A percentile compares a stretch with the other conserved stretches of the same genome.
phyloP scores from a whole-genome alignment of 176 grass and related monocot species.

The Typha latifolia region DNA sequence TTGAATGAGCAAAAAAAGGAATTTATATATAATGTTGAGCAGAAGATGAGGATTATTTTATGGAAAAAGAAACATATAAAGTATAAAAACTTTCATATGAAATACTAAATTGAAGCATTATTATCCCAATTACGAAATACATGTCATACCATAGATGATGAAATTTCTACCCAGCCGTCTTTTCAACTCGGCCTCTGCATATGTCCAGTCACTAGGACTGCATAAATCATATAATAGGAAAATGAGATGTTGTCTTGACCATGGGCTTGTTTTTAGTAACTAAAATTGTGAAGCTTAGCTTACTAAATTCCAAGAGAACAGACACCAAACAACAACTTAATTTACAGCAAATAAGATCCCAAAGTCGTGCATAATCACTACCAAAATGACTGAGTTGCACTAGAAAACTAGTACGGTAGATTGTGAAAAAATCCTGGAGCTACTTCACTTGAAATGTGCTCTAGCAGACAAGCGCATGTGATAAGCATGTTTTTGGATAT shows the following conservation, averaged over 20 bases:
- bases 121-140: background rate
- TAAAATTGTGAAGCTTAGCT: slow-evolving; percentile 2
- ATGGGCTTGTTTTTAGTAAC: background rate
- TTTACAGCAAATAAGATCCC: background rate
- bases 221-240: slow-evolving; percentile 10
- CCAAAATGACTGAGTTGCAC: too few species aligned
- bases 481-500: too few species aligned
- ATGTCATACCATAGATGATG: slow-evolving; percentile 56
- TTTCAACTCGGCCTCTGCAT: slow-evolving; percentile 51
- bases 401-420: background rate
- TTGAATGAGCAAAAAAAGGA: too few species aligned
- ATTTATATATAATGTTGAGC: too few species aligned
- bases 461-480: too few species aligned
- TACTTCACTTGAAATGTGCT: too few species aligned
- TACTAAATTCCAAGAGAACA: background rate
- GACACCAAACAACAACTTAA: background rate
- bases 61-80: background rate
- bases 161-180: slow-evolving; percentile 50
- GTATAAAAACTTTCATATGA: background rate
- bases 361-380: background rate
- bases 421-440: too few species aligned
- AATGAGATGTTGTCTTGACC: too few species aligned
- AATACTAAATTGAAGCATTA: background rate
- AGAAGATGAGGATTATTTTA: too few species aligned
- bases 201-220: slow-evolving; percentile 77